A percentile compares a stretch with the other conserved stretches of the same genome.
Evolutionary conservation across 1,284 basidiomycete genomes (phyloP).

Genomic region (Ceratobasidium sp.): DNA sequence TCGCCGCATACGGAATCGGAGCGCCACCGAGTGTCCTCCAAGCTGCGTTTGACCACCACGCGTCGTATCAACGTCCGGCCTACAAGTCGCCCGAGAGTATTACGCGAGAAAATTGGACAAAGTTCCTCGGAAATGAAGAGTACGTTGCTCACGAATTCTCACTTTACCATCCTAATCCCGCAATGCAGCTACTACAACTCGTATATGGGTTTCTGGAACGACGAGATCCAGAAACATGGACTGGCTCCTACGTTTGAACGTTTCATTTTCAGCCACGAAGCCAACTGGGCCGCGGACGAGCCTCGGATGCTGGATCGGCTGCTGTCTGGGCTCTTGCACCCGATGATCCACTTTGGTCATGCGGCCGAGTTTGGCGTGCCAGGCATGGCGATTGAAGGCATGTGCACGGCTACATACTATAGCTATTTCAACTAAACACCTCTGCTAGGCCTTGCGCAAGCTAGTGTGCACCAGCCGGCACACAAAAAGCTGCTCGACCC

Average conservation of each 20-base stretch:
- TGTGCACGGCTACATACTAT: too few relatives aligned
- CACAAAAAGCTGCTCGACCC: constrained; percentile 52
- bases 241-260: constrained; percentile 62
- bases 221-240: constrained; percentile 60
- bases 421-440: too few relatives aligned
- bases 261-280: constrained; percentile 66
- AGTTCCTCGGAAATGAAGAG: constrained; percentile 4
- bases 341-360: constrained; percentile 70
- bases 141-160: too few relatives aligned
- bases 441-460: constrained; percentile 57
- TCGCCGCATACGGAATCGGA: constrained; percentile 44
- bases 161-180: not conserved
- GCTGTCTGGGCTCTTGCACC: constrained; percentile 69
- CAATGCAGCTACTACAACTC: constrained; percentile 64
- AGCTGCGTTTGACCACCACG: constrained; percentile 40
- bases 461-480: constrained; percentile 53
- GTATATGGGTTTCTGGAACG: constrained; percentile 68
- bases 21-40: constrained; percentile 31
- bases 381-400: constrained; percentile 74
- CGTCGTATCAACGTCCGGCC: constrained; percentile 24
- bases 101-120: constrained; percentile 43
- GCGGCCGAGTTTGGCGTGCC: too few relatives aligned
- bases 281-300: constrained; percentile 58
- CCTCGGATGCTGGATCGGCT: constrained; percentile 71
- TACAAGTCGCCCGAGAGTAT: constrained; percentile 44